phyloP scores from a whole-genome alignment of 2,329 filamentous ascomycete genomes.

The Stylonectria norvegica region DNA sequence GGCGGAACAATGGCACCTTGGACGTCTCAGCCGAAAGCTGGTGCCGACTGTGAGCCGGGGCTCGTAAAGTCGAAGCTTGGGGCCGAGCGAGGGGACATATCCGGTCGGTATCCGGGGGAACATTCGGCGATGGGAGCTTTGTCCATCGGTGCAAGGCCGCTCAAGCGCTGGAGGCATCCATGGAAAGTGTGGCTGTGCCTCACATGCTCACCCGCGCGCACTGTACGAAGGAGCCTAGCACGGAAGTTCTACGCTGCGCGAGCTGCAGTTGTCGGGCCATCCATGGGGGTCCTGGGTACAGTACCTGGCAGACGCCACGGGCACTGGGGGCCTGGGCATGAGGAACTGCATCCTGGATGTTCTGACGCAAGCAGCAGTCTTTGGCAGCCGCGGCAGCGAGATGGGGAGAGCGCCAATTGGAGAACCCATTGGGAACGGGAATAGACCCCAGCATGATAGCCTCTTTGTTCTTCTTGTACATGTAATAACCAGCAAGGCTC shows the following conservation, averaged over 20 bases:
- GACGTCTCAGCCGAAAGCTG: constrained; percentile 4
- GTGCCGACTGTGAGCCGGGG: constrained; percentile 12
- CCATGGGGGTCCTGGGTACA: too few relatives aligned
- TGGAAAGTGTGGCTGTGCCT: not conserved
- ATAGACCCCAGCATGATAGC: too few relatives aligned
- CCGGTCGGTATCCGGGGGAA: constrained; percentile 27
- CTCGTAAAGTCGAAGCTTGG: constrained; percentile 22
- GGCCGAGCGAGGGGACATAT: constrained; percentile 23
- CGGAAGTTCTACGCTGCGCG: too few relatives aligned
- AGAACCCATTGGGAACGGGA: not conserved
- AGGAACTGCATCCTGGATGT: too few relatives aligned
- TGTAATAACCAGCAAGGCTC: too few relatives aligned
- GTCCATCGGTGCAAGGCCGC: not conserved
- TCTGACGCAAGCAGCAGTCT: not conserved
- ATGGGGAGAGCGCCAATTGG: not conserved
- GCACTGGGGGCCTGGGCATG: too few relatives aligned
- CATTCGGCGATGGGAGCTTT: constrained; percentile 20
- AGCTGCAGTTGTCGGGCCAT: too few relatives aligned
- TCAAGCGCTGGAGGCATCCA: too few relatives aligned
- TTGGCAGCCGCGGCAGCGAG: not conserved
- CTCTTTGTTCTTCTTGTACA: too few relatives aligned
- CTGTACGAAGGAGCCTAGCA: too few relatives aligned
- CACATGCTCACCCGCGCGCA: not conserved
- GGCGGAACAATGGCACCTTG: not conserved
- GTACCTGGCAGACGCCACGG: not conserved